Evolutionary conservation across 83 land plant genomes (phyloP), one percentile per base, ranked within the genome.

Genomic region (Diphasiastrum complanatum): DNA sequence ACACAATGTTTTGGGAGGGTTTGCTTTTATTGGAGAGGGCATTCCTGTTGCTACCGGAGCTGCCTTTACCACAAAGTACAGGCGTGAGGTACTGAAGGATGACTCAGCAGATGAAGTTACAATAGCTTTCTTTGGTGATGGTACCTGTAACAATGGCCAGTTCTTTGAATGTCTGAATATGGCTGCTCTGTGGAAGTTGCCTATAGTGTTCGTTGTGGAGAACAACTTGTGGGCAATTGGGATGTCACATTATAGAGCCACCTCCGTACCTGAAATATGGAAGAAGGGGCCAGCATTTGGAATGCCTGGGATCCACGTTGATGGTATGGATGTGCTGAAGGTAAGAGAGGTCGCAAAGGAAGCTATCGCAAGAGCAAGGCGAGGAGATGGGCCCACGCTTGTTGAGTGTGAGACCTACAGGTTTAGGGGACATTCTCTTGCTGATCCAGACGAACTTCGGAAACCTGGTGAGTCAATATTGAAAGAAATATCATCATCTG

Each of bases 201-300:
- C 59, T 0, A 55, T 55, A 20, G 59, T 55, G 38, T 55, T 20
- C 34, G 59, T 55, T 20, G 59, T 55, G 10, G 59, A 55, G 59
- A 55, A 55, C 59, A 55, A 55, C 34, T 19, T 55, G 11, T 55
- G 59, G 59, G 59, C 59, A 5, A 55, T 55, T 30, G 59, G 59
- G 6, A 55, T 55, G 59, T 20, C 20, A 11, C 59, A 55, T 27
- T 55, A 26, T 19, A 55, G 59, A 30, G 30, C 59, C 5, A 55
- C 59, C 11, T 55, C 59, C 11, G 59, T 27, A 6, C 59, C 59
- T 12, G 59, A 55, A 35, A 55, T 55, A 31, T 55, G 59, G 59
- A 55, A 55, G 59, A 55, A 55, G 19, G 59, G 59, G 11, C 28
- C 20, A 27, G 59, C 59, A 35, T n/a, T n/a, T n/a, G n/a, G n/a